These are phyloP conservation scores for Epicoccum sorghinum DNA, from an alignment of 2,329 filamentous ascomycete genomes.

Conservation along the genomic window DNA sequence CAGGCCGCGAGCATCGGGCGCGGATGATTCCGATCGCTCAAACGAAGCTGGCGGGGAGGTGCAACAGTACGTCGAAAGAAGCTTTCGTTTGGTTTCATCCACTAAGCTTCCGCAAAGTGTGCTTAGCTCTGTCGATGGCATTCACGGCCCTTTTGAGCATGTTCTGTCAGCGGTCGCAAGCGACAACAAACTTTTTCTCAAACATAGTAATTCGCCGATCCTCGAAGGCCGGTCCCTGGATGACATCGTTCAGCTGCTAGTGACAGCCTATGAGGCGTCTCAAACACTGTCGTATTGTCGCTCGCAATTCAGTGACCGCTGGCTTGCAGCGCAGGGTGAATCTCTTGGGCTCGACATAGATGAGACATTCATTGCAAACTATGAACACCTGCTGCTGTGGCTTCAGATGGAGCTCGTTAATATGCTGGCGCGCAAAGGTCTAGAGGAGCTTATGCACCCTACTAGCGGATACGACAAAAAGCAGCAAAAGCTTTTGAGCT, in stretches of 20 bases:
- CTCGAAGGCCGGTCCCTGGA: conserved; percentile 39
- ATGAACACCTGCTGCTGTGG: conserved; percentile 51
- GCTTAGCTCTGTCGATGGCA: conserved; percentile 36
- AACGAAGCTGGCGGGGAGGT: conserved; percentile 41
- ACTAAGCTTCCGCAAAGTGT: conserved; percentile 41
- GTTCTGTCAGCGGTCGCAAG: conserved; percentile 40
- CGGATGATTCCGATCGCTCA: conserved; percentile 33
- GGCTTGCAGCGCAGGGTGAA: conserved; percentile 40
- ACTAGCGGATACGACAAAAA: conserved; percentile 38
- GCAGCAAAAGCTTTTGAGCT: conserved; percentile 41
- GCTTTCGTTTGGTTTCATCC: conserved; percentile 40
- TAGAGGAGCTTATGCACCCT: conserved; percentile 32
- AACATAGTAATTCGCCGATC: conserved; percentile 36
- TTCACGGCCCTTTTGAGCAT: conserved; percentile 23
- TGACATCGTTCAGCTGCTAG: conserved; percentile 35
- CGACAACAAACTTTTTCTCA: conserved; percentile 44
- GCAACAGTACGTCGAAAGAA: conserved; percentile 45
- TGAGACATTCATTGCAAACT: conserved; percentile 50
- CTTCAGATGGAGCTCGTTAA: conserved; percentile 45
- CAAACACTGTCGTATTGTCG: conserved; percentile 35
- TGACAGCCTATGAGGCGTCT: conserved; percentile 42
- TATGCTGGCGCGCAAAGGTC: conserved; percentile 36
- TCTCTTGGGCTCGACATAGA: conserved; percentile 40
- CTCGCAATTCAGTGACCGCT: conserved; percentile 36
- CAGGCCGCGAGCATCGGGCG: conserved; percentile 29